Evolutionary conservation across 1,139 yeast genomes (phyloP), one percentile per base, ranked within the genome.

Genomic region (Pichia inconspicua): DNA sequence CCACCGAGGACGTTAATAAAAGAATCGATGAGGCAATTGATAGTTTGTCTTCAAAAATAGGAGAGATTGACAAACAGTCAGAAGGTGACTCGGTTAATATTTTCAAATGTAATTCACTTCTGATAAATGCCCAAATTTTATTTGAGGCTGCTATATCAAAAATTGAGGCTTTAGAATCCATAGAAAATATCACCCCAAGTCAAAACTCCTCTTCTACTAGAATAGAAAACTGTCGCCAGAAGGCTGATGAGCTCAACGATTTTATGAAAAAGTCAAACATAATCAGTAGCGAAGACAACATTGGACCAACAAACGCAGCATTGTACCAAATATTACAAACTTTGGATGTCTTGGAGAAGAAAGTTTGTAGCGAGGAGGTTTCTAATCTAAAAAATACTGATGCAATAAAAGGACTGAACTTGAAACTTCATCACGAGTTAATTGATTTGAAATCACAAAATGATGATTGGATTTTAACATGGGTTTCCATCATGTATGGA

Each of bases 401-500:
- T 2, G 22, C 37, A 34, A 15, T 34, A 34, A 34, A 34, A 34
- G 37, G 11, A 10, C 17, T 17, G 15, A n/a, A 34, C 15, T 6
- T 34, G 37, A 34, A 15, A 34, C 10, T 34, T 15, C 38, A 30
- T 15, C 46, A 50, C 32, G 40, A 52, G 34, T 25, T 50, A 10
- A 27, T 43, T 3, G 46, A 47, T 12, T 12, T 50, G 27, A 51
- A 54, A 34, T 17, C 41, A 25, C 39, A 44, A 12, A 55, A 55
- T 45, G 58, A 57, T n/a, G 51, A 54, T 36, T 55, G 58, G 59
- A 38, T 58, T 1, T 54, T 48, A 30, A 50, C 53, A 12, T 62
- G 65, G 65, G 51, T 59, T 22, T 58, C 64, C 0, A 57, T 56
- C 2, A 48, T 61, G 1, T 62, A 58, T 46, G 59, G 63, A 3